Conservation (phyloP, 768 basidiomycete genomes). For the Boletellus emodensis region DNA sequence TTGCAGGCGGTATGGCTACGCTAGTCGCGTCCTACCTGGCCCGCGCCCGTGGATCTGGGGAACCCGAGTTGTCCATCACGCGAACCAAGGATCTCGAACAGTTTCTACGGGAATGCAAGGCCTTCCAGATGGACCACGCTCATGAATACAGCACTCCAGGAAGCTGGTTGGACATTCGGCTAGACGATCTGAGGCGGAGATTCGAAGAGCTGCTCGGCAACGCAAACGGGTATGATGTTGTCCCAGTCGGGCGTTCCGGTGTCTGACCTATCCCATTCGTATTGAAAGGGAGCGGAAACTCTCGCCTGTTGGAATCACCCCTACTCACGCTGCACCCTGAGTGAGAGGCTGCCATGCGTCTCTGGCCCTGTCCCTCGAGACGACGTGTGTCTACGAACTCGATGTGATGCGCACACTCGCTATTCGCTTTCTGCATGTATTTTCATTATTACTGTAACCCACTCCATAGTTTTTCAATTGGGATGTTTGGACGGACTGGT, state of each 20-base stretch:
- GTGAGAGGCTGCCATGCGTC: neutral
- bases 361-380: neutral
- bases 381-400: neutral
- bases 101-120: constrained; percentile 61
- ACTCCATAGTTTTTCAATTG: neutral
- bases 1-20: constrained; percentile 57
- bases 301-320: constrained; percentile 15
- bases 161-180: constrained; percentile 6
- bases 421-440: neutral
- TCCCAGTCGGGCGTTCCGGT: neutral
- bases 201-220: constrained; percentile 31
- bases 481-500: neutral
- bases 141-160: constrained; percentile 24
- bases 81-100: constrained; percentile 60
- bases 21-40: constrained; percentile 73
- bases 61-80: constrained; percentile 58
- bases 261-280: neutral
- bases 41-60: constrained; percentile 62
- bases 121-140: constrained; percentile 58
- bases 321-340: neutral
- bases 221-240: constrained; percentile 17
- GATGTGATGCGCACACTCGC: neutral
- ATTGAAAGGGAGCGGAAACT: constrained; percentile 21
- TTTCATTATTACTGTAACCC: neutral
- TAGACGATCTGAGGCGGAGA: constrained; percentile 17